Evolutionary conservation across 176 grass and related monocot genomes (phyloP), one percentile per base, ranked within the genome.

Genomic region (Cenchrus purpureus): DNA sequence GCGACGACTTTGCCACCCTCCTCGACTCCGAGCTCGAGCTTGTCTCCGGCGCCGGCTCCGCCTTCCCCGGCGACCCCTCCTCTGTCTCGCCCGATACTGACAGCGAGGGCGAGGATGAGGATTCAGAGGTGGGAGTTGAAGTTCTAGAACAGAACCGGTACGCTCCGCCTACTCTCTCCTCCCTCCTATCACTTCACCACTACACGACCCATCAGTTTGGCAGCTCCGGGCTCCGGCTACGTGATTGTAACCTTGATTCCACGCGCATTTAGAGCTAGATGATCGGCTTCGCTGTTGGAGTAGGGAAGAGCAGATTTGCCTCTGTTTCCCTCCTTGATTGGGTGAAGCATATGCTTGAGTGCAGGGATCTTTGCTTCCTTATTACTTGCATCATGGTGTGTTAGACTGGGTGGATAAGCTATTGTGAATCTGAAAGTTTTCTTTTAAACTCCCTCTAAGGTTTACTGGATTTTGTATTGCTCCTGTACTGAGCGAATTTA

Each of bases 1-100:
- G 81, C 74, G 97, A 94, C 20, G 93, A 92, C 65, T 90, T 92
- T 78, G 89, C 91, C 13, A 74, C 86, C 10, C 80, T 90, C 46
- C 87, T 98, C 67, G 91, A 90, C 16, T 76, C 85, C 10, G 96
- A 98, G 88, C 88, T 98, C 81, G 96, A 94, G 29, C 64, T 87
- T 12, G 68, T 59, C 79, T 87, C 86, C 25, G 75, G 76, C 22
- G 86, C 76, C 3, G 80, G 83, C 79, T 90, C 88, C 43, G 22
- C 72, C 17, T 17, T 19, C 59, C 84, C 64, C 56, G 79, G 46
- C 17, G 89, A 88, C 16, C 81, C 85, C 40, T 85, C 81, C 45
- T 34, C 34, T 25, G 46, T 53, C 51, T 82, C 61, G 11, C 57
- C 79, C 15, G 52, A 42, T 51, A 40, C 71, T 65, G 70, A 73